These are phyloP conservation scores for Fusarium verticillioides DNA, from an alignment of 2,329 filamentous ascomycete species.

Conservation along the genomic window DNA sequence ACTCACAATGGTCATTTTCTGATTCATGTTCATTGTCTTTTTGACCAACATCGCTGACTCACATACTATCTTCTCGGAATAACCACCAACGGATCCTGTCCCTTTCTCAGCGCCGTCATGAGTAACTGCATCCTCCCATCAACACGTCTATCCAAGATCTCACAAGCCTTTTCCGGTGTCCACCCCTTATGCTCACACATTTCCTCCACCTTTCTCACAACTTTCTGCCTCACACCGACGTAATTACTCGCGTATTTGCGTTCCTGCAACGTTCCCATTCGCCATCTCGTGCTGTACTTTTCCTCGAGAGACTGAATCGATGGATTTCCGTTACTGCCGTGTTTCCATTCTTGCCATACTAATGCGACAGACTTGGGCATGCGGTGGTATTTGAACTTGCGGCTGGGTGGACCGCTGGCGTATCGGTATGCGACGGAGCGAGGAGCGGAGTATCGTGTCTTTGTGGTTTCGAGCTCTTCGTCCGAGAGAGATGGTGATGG, in stretches of 20 bases:
- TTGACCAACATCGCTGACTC: not conserved
- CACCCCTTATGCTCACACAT: constrained; percentile 17
- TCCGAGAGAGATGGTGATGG: not conserved
- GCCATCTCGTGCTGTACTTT: constrained; percentile 36
- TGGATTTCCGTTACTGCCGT: constrained; percentile 34
- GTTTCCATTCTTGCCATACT: constrained; percentile 43
- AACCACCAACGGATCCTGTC: constrained; percentile 37
- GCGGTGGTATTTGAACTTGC: constrained; percentile 36
- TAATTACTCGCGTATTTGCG: constrained; percentile 45
- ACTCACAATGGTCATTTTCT: not conserved
- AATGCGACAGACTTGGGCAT: constrained; percentile 39
- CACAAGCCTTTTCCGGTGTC: constrained; percentile 10
- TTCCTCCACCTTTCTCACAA: constrained; percentile 34
- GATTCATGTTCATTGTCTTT: not conserved
- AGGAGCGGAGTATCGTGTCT: constrained; percentile 33
- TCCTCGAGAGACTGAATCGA: constrained; percentile 38
- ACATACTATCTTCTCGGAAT: constrained; percentile 10
- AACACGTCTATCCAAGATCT: constrained; percentile 32
- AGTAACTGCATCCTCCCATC: constrained; percentile 42
- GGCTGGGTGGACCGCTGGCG: constrained; percentile 25
- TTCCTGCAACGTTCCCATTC: constrained; percentile 26
- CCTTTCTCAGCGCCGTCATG: constrained; percentile 31
- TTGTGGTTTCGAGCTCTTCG: not conserved
- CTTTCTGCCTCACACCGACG: constrained; percentile 36
- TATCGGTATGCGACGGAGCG: constrained; percentile 30